A percentile compares a stretch with the other conserved stretches of the same genome.
Evolutionary conservation across 208 protist species (phyloP).

Genomic region (Leishmania tarentolae): DNA sequence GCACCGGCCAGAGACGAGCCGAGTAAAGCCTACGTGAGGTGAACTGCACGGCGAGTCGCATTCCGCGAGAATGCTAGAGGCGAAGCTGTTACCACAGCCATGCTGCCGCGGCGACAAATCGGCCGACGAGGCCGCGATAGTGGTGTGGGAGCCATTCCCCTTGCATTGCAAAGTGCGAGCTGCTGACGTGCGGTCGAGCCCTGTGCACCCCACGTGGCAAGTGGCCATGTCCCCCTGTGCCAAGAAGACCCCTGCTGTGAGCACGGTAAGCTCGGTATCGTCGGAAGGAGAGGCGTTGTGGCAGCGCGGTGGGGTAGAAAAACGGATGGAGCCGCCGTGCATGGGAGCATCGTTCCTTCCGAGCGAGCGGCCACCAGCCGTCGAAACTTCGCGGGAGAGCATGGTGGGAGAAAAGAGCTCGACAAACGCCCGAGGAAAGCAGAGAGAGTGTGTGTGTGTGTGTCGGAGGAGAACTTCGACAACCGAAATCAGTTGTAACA

Average conservation of each 20-base stretch:
- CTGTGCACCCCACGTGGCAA: neutral
- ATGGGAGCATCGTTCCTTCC: neutral
- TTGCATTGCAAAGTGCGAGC: neutral
- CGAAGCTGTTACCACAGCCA: neutral
- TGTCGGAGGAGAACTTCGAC: neutral
- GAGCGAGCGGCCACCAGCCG: neutral
- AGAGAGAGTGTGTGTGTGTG: neutral
- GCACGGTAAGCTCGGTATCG: conserved; percentile 14
- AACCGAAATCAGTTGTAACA: neutral
- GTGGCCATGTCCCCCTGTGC: neutral
- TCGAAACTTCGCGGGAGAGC: neutral
- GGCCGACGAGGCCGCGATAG: neutral
- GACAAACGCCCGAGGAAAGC: neutral
- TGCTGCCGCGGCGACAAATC: conserved; percentile 6
- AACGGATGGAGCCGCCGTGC: conserved; percentile 1
- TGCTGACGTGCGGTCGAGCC: neutral
- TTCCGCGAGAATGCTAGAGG: neutral
- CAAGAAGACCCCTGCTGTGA: conserved; percentile 12
- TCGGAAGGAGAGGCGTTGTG: neutral
- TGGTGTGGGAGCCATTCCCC: neutral
- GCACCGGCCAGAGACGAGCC: neutral
- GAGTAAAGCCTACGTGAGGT: conserved; percentile 14
- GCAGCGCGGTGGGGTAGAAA: conserved; percentile 18
- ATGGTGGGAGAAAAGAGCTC: neutral
- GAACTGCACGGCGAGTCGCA: conserved; percentile 12